phyloP scores from a whole-genome alignment of 2,329 filamentous ascomycete species.

The Beauveria medogensis region DNA sequence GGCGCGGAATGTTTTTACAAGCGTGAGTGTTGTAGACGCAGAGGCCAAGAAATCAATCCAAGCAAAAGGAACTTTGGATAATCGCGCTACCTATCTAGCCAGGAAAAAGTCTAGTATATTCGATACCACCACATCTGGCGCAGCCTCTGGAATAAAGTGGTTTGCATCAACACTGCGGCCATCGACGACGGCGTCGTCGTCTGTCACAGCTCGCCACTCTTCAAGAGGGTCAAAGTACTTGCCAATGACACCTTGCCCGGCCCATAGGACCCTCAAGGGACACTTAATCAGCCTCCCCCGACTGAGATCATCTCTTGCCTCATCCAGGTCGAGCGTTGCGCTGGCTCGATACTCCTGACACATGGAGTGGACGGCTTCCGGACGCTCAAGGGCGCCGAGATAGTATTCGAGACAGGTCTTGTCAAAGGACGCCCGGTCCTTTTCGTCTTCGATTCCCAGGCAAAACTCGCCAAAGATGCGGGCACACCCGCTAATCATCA shows the following conservation, averaged over 20 bases:
- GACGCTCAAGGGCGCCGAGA: slow-evolving; percentile 31
- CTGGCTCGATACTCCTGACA: slow-evolving; percentile 48
- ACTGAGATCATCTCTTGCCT: slow-evolving; percentile 31
- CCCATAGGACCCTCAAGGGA: slow-evolving; percentile 39
- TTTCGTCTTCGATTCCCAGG: slow-evolving; percentile 31
- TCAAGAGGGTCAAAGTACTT: slow-evolving; percentile 32
- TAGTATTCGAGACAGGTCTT: slow-evolving; percentile 32
- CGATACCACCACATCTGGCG: slow-evolving; percentile 22
- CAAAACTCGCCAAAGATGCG: slow-evolving; percentile 34
- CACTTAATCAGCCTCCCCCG: slow-evolving; percentile 31
- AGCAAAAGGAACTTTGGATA: not conserved
- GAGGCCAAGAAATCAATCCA: not conserved
- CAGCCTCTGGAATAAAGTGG: slow-evolving; percentile 38
- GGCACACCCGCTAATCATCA: slow-evolving; percentile 31
- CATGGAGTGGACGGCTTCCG: slow-evolving; percentile 36
- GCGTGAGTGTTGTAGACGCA: not conserved
- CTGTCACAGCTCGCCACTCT: slow-evolving; percentile 37
- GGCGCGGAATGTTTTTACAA: not conserved
- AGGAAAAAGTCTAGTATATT: not conserved
- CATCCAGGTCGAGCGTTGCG: slow-evolving; percentile 38
- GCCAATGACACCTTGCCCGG: slow-evolving; percentile 33
- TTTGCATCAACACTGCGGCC: slow-evolving; percentile 31
- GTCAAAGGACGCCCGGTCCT: slow-evolving; percentile 23
- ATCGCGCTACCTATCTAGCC: not conserved
- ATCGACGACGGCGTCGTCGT: slow-evolving; percentile 20